phyloP scores from a whole-genome alignment of 495 filamentous ascomycete species.

The Penicillium salamii region DNA sequence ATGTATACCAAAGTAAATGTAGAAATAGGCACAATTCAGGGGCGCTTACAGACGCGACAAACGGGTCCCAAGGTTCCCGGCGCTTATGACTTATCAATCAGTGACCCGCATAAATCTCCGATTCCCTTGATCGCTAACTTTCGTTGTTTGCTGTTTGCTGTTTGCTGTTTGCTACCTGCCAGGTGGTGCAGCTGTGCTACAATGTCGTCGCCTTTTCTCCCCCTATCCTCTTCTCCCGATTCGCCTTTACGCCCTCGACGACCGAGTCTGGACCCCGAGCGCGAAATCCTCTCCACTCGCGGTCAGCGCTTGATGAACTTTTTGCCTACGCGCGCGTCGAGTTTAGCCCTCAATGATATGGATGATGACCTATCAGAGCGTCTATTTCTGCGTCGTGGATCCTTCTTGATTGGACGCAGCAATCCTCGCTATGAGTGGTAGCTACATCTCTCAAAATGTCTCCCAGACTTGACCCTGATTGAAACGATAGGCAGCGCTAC shows the following conservation, averaged over 20 bases:
- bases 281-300: constrained; percentile 36
- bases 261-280: constrained; percentile 31
- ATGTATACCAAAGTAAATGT: no score
- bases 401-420: constrained; percentile 34
- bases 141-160: no score
- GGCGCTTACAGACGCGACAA: no score
- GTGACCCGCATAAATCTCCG: no score
- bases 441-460: neutral
- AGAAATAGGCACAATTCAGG: no score
- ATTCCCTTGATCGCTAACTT: no score
- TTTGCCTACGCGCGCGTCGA: constrained; percentile 28
- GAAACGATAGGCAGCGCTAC: constrained; percentile 29
- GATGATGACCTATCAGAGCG: constrained; percentile 13
- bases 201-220: constrained; percentile 20
- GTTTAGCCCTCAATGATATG: constrained; percentile 18
- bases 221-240: constrained; percentile 15
- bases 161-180: no score
- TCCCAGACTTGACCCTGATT: neutral
- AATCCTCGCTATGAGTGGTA: constrained; percentile 40
- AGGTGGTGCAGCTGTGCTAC: no score
- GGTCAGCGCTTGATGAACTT: constrained; percentile 34
- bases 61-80: no score
- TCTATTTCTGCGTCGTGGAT: constrained; percentile 17
- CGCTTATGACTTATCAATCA: no score
- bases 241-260: constrained; percentile 24